Evolutionary conservation across 208 protist species (phyloP).

Genomic region (Leishmania arabica): DNA sequence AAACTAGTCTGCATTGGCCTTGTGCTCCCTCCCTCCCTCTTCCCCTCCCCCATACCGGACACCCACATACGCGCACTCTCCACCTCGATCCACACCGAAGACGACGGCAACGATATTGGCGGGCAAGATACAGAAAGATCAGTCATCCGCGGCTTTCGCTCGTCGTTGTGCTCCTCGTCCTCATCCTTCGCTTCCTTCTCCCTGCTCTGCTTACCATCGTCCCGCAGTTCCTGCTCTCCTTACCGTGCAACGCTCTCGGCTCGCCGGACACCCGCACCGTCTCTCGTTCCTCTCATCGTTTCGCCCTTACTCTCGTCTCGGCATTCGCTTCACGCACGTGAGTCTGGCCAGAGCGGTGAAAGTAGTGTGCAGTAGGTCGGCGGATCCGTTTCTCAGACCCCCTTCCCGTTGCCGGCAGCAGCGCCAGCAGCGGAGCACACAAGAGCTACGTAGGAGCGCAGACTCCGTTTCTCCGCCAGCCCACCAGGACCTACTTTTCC

Average conservation of each 20-base stretch:
- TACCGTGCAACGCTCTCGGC: neutral
- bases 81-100: neutral
- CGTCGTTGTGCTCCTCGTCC: neutral
- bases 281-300: neutral
- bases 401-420: neutral
- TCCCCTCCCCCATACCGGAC: neutral
- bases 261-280: neutral
- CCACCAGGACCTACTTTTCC: neutral
- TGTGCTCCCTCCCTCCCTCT: neutral
- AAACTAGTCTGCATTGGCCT: neutral
- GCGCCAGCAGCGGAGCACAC: neutral
- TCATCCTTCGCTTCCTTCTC: neutral
- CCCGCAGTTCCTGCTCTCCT: neutral
- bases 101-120: neutral
- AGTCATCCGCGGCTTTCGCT: neutral
- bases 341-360: neutral
- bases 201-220: neutral
- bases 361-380: neutral
- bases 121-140: neutral
- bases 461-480: neutral
- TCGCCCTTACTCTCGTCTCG: neutral
- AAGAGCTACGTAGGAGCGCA: neutral
- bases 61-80: neutral
- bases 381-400: neutral
- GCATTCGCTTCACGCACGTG: neutral